Percentiles rank a stretch among this genome's conserved stretches.
phyloP scores from a whole-genome alignment of 2,329 filamentous ascomycete species.

The Coniochaeta sp. region DNA sequence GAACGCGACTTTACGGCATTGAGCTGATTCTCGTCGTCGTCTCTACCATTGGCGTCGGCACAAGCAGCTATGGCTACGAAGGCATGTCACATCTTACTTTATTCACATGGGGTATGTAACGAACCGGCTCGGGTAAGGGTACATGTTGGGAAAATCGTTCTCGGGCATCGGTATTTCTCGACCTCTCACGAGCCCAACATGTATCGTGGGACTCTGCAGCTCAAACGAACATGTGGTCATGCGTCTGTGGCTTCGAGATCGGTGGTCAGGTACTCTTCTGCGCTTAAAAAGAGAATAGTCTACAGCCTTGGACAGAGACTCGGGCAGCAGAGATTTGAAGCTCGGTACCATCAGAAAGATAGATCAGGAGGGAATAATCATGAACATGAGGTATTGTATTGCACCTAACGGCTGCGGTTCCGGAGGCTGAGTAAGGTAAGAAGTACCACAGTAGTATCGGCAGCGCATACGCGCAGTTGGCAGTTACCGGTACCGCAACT shows the following conservation, averaged over 20 bases:
- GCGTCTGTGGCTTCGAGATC: constrained; percentile 2
- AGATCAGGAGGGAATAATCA: not conserved
- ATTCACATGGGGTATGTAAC: constrained; percentile 40
- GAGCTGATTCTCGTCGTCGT: constrained; percentile 49
- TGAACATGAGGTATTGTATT: not conserved
- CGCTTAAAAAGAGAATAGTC: not conserved
- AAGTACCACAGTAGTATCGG: not conserved
- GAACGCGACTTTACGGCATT: constrained; percentile 48
- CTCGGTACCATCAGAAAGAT: no score
- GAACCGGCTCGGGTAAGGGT: no score
- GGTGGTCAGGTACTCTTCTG: not conserved
- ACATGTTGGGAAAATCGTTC: no score
- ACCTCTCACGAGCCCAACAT: not conserved
- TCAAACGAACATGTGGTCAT: constrained; percentile 4
- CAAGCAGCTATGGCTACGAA: constrained; percentile 39
- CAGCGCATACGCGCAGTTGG: not conserved
- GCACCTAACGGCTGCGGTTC: not conserved
- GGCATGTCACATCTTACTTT: constrained; percentile 42
- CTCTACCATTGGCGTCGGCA: constrained; percentile 49
- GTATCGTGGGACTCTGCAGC: not conserved
- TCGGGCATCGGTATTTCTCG: not conserved
- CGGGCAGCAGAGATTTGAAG: no score
- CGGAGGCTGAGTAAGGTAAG: not conserved
- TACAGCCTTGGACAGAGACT: not conserved
- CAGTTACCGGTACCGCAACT: not conserved